Conservation (phyloP, 495 filamentous ascomycete genomes). For the Hapsidospora chrysogenum region DNA sequence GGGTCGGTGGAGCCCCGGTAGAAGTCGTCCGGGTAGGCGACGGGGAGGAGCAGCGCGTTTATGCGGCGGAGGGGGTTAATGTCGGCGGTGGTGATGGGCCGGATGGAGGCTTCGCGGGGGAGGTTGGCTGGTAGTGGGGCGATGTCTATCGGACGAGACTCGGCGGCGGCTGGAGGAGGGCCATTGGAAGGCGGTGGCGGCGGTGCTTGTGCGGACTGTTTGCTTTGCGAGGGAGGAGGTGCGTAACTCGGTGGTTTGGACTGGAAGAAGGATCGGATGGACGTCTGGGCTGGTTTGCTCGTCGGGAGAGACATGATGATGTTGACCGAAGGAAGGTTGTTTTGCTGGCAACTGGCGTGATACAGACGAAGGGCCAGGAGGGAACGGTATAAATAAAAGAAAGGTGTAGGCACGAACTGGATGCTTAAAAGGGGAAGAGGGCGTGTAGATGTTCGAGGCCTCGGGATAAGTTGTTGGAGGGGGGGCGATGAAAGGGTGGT, state of each 20-base stretch:
- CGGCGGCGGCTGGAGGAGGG: background rate
- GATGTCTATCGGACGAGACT: background rate
- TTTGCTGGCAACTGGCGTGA: background rate
- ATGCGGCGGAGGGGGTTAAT: conserved; percentile 65
- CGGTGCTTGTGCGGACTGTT: conserved; percentile 5
- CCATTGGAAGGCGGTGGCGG: conserved; percentile 1
- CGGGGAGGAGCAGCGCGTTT: conserved; percentile 68
- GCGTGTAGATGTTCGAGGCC: too few relatives aligned
- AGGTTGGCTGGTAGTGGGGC: conserved; percentile 19
- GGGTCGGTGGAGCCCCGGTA: conserved; percentile 63
- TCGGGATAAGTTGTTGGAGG: too few relatives aligned
- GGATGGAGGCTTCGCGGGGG: conserved; percentile 36
- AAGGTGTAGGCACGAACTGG: too few relatives aligned
- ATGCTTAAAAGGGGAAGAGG: too few relatives aligned
- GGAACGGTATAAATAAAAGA: background rate
- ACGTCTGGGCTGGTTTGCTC: conserved; percentile 12
- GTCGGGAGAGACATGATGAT: conserved; percentile 14
- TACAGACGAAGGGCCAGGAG: background rate
- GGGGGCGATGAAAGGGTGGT: too few relatives aligned
- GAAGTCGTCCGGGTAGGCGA: conserved; percentile 76
- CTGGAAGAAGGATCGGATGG: conserved; percentile 34
- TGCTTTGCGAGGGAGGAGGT: conserved; percentile 17
- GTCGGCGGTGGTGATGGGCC: conserved; percentile 39
- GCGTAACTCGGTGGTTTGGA: conserved; percentile 20
- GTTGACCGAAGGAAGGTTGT: background rate